Base-by-base conservation (phyloP, 2,329 filamentous ascomycete species). In the Alternaria rosae region DNA sequence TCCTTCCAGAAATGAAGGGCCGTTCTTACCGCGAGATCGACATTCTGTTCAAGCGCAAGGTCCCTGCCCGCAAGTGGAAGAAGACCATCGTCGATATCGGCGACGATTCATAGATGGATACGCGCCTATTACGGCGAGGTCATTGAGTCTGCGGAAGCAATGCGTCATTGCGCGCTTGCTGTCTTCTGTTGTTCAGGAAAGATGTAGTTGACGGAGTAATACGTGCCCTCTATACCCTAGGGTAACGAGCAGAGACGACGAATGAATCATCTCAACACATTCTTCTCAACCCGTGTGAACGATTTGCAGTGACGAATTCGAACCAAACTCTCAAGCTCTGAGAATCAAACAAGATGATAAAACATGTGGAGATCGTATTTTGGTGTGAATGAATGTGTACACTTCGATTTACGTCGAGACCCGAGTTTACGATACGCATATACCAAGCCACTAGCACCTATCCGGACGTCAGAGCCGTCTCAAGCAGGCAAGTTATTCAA, bases 71-170 rank as follows among this genome's bases (percentile, higher is more conserved):
- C 73, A 72, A 87, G 71, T 86, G 83, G 83, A 85, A 82, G 77
- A 75, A 85, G 76, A 88, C 86, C 0, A 79, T 79, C 2, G 69
- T 91, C 74, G 85, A 89, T 70, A 77, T 89, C 57, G 75, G 85
- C 21, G 88, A 88, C 71, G 87, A 91, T 76, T 85, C 89, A 82
- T 91, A 89, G 58, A 62, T 54, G 53, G 52, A 50, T n/a, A 48
- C 6, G 51, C 17, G 23, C 21, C 51, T 53, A 12, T 5, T 3
- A 9, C 23, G 13, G 15, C 15, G 51, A 5, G 23, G n/a, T 25
- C 20, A 1, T 12, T 3, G n/a, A 17, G 15, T 26, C 21, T 26
- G 23, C n/a, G 23, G 32, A 11, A 11, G 23, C 10, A 28, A 42
- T 6, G 3, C 35, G 17, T 25, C 13, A 5, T 20, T 5, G 5